Conservation (phyloP, 2,329 filamentous ascomycete species). For the Paecilomyces variotii region DNA sequence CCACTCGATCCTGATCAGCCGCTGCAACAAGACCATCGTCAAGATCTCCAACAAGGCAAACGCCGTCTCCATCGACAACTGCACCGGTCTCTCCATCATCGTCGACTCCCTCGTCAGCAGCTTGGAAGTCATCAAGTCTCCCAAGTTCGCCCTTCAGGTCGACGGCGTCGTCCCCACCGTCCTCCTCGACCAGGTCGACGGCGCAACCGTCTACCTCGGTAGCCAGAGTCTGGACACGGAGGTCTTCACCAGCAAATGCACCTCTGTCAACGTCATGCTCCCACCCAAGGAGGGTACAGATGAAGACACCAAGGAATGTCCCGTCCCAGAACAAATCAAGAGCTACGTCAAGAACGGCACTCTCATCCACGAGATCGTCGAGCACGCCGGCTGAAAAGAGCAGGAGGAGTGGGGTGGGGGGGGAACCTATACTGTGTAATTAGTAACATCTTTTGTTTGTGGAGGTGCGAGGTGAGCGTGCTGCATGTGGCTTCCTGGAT, state of each 20-base stretch:
- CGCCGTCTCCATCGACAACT: slow-evolving; percentile 93
- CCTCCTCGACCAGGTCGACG: slow-evolving; percentile 86
- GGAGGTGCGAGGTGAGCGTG: not conserved
- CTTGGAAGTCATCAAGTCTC: slow-evolving; percentile 90
- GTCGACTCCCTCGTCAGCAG: slow-evolving; percentile 84
- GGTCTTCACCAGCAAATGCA: slow-evolving; percentile 82
- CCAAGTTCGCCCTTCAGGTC: slow-evolving; percentile 91
- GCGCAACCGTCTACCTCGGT: slow-evolving; percentile 78
- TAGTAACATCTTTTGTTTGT: not conserved
- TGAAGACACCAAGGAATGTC: slow-evolving; percentile 78
- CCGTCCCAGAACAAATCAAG: slow-evolving; percentile 85
- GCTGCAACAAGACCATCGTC: slow-evolving; percentile 84
- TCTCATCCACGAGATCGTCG: slow-evolving; percentile 87
- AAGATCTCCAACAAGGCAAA: slow-evolving; percentile 91
- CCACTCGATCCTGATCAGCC: slow-evolving; percentile 85
- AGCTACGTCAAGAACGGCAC: slow-evolving; percentile 68
- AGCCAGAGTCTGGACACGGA: slow-evolving; percentile 71
- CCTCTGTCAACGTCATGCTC: slow-evolving; percentile 79
- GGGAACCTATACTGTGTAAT: not conserved
- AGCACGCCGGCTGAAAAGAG: slow-evolving; percentile 65
- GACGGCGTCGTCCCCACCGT: slow-evolving; percentile 78
- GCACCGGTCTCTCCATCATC: slow-evolving; percentile 70
- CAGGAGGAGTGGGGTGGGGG: too few species aligned
- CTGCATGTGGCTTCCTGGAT: slow-evolving; percentile 3
- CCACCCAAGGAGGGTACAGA: slow-evolving; percentile 57